A percentile compares a stretch with the other conserved stretches of the same genome.
These are phyloP conservation scores for Scedosporium boydii DNA, from an alignment of 2,329 filamentous ascomycete genomes.

Conservation along the genomic window DNA sequence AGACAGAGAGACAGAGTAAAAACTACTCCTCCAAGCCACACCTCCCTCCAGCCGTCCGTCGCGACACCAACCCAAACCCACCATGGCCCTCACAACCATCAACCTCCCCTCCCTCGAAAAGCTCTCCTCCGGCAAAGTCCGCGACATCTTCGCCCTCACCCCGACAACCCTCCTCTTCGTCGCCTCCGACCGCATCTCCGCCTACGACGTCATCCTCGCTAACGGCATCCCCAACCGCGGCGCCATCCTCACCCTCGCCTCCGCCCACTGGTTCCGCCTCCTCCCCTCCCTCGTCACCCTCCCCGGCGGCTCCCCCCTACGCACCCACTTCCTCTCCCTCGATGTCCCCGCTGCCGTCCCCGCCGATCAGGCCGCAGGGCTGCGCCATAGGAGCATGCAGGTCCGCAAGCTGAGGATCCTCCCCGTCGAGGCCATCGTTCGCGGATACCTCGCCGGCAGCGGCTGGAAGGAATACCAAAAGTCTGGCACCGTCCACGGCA, in stretches of 20 bases:
- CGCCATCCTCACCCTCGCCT: constrained; percentile 31
- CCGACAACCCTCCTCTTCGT: constrained; percentile 63
- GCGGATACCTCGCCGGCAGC: constrained; percentile 80
- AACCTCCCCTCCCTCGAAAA: constrained; percentile 22
- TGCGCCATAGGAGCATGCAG: constrained; percentile 64
- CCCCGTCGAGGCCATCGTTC: constrained; percentile 72
- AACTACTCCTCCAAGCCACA: not conserved
- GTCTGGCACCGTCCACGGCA: constrained; percentile 70
- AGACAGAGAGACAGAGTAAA: not conserved
- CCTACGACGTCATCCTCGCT: constrained; percentile 83
- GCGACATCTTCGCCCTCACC: constrained; percentile 67
- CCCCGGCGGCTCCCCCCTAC: constrained; percentile 27
- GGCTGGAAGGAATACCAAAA: constrained; percentile 71
- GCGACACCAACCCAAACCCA: not conserved
- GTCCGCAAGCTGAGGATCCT: constrained; percentile 66
- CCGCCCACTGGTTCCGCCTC: constrained; percentile 45
- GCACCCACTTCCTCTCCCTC: constrained; percentile 42
- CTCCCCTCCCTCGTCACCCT: constrained; percentile 26
- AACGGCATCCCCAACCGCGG: constrained; percentile 54
- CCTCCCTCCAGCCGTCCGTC: not conserved
- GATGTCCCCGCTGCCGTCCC: constrained; percentile 26
- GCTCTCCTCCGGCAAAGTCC: constrained; percentile 54
- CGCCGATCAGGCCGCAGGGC: constrained; percentile 35
- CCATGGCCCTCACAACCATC: constrained; percentile 18
- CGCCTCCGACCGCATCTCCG: constrained; percentile 83